Evolutionary conservation across 192 early-diverging fungal species (phyloP).

Genomic region (Coemansia sp.): DNA sequence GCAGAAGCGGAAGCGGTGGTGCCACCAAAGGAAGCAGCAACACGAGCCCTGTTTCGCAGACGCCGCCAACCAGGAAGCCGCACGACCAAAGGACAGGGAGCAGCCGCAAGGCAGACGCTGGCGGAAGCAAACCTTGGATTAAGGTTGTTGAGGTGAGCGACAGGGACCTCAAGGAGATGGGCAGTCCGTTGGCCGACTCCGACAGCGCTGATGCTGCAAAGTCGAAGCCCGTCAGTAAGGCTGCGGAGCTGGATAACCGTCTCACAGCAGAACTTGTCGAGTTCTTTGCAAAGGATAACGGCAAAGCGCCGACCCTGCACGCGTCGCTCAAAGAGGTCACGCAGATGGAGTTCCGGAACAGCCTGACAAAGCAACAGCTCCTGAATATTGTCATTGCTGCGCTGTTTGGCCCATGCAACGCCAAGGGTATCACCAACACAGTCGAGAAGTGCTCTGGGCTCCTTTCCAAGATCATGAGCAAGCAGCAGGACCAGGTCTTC

Average conservation of each 20-base stretch:
- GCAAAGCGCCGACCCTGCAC: constrained; percentile 28
- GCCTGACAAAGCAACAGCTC: constrained; percentile 75
- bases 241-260: constrained; percentile 32
- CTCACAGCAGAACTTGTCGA: constrained; percentile 26
- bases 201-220: constrained; percentile 12
- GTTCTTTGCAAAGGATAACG: constrained; percentile 9
- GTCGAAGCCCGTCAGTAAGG: constrained; percentile 23
- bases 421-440: constrained; percentile 20
- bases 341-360: constrained; percentile 79
- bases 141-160: constrained; percentile 43
- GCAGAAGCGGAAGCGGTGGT: background rate
- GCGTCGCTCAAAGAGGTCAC: constrained; percentile 79
- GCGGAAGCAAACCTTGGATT: constrained; percentile 44
- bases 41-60: background rate
- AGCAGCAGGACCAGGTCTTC: constrained; percentile 39
- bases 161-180: constrained; percentile 44
- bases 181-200: constrained; percentile 30
- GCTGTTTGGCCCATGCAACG: constrained; percentile 44
- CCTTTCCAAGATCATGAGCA: constrained; percentile 38
- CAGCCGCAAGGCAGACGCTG: constrained; percentile 16
- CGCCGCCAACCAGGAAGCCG: constrained; percentile 14
- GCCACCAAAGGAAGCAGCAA: constrained; percentile 10
- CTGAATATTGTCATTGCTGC: constrained; percentile 64
- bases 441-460: constrained; percentile 26
- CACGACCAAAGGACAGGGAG: constrained; percentile 15